Percentiles rank a stretch among this genome's conserved stretches.
These are phyloP conservation scores for Boletus edulis DNA, from an alignment of 768 basidiomycete genomes.

Conservation along the genomic window DNA sequence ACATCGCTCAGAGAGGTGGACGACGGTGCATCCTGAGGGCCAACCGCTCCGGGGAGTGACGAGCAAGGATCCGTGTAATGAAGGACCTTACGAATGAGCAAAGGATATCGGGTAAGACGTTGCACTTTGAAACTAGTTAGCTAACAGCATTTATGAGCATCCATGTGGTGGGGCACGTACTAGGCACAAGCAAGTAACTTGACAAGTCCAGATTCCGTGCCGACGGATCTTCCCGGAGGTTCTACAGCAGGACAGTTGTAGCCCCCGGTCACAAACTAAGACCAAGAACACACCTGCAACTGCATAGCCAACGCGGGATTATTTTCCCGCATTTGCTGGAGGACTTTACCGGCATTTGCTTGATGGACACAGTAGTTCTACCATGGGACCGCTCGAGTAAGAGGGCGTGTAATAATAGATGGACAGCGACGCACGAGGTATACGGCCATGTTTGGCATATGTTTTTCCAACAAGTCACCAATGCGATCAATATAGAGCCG, in stretches of 20 bases:
- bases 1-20: conserved; percentile 9
- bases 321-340: conserved; percentile 69
- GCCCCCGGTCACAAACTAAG: neutral
- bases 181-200: conserved; percentile 89
- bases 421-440: conserved; percentile 59
- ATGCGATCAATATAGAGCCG: conserved; percentile 89
- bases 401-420: neutral
- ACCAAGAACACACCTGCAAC: conserved; percentile 52
- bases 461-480: conserved; percentile 75
- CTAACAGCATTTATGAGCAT: too few species aligned
- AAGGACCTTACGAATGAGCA: conserved; percentile 83
- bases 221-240: conserved; percentile 71
- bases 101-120: conserved; percentile 91
- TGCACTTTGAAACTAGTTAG: conserved; percentile 59
- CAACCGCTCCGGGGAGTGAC: conserved; percentile 22
- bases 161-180: conserved; percentile 42
- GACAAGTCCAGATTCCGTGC: conserved; percentile 85
- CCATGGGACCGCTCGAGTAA: neutral
- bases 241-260: conserved; percentile 37
- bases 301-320: conserved; percentile 64
- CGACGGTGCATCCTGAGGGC: neutral
- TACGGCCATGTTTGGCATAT: conserved; percentile 74
- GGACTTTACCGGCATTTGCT: conserved; percentile 66
- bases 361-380: conserved; percentile 94
- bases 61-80: conserved; percentile 61